Base-by-base conservation (phyloP, 2,329 filamentous ascomycete species). In the Pezicula carpinea region DNA sequence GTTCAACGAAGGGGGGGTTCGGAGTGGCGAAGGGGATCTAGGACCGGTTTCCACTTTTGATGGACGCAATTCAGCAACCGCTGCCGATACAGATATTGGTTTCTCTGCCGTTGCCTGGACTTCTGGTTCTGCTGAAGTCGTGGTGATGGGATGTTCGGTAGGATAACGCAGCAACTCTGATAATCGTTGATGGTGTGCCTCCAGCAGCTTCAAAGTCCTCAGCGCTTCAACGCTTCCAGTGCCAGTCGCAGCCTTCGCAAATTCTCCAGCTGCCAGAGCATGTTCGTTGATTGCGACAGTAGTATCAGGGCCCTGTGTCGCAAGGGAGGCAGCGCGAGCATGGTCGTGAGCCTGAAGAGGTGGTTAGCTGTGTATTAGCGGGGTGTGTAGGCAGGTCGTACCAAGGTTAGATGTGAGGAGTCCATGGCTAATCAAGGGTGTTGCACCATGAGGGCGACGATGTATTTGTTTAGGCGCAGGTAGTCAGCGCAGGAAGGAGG, bases 251-350 rank as follows among this genome's bases (percentile, higher is more conserved):
- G 90, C 91, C 51, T 85, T 84, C 51, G 89, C 84, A 65, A 96
- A 97, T 64, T 96, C 89, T 53, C 83, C 85, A 2, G 93, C 92
- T 32, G 93, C 93, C 48, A 87, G 75, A 44, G 91, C 83, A 68
- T 97, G 92, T 66, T 96, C 88, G 61, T 86, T 87, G 61, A 90
- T 87, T 52, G 92, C 92, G 40, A 88, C 83, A 6, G 85, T 85
- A 47, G 88, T 88, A 63, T 93, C 83, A 19, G 76, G 72, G 55
- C 78, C 77, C 53, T 76, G 74, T 29, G 79, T 82, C 46, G 91
- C 89, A 19, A 83, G 76, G 19, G 88, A 83, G 36, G 92, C 91
- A 60, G 88, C 91, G 59, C 84, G 83, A 43, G 89, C 91, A 69
- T 96, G 90, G 57, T 92, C 85, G 68, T 96, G 89, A 53, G 91